Base-by-base conservation (phyloP, 305 asterid genomes). In the Fraxinus albicans region DNA sequence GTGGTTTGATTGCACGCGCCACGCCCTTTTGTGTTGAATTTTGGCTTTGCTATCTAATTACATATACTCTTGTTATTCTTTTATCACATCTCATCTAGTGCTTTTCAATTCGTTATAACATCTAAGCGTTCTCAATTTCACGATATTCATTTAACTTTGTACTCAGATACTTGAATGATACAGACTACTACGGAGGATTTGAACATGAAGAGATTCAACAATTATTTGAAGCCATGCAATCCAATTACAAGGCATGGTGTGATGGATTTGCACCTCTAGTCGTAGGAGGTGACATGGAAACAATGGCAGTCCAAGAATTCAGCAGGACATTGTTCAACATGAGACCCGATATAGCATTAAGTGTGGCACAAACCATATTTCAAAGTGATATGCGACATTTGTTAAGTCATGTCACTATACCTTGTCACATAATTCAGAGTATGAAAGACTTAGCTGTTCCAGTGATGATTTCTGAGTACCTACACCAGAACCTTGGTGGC, bases 211-310 rank as follows among this genome's bases (percentile, higher is more conserved):
- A 87, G 40, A 60, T 89, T 5, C 84, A 85, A 42, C 89, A 89
- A 78, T n/a, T 89, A 36, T 87, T 84, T 65, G 91, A 85, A 1
- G 90, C 91, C 3, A 87, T 89, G 88, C 82, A 23, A 80, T 80
- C 89, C 74, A 89, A 89, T 58, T 89, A 87, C 87, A 87, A 84
- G 81, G 89, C 91, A 34, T 89, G 91, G 91, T 89, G 91, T 35
- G 63, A 86, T 1, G 91, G 91, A 35, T 89, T 89, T 58, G 91
- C 91, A 2, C 90, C 89, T 6, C 67, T 89, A 29, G 88, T 84
- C 0, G 89, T 89, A 6, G 90, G 90, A 33, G 91, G 91, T 2
- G 91, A 89, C 81, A 89, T 89, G 91, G 83, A 85, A 1, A 85
- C 91, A 0, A 80, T 89, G 12, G 88, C 89, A 0, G 90, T 87